Evolutionary conservation across 192 early-diverging fungal genomes (phyloP).

Genomic region (Backusella liffmaniae): DNA sequence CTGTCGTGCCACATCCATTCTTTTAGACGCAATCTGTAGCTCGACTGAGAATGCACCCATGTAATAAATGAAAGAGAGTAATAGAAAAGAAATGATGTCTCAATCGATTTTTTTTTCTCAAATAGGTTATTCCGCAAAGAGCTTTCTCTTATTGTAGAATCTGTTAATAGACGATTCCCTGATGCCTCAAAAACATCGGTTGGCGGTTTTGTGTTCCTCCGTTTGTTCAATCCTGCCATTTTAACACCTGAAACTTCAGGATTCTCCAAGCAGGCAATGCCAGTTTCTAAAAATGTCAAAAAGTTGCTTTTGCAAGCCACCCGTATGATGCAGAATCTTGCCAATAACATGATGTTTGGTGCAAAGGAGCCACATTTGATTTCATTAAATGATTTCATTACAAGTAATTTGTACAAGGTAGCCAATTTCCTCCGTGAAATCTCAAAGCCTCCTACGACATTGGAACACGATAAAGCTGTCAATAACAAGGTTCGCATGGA

Average conservation of each 20-base stretch:
- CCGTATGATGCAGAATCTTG: slow-evolving; percentile 95
- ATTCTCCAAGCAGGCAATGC: slow-evolving; percentile 57
- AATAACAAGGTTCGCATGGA: background rate
- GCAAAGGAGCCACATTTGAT: slow-evolving; percentile 93
- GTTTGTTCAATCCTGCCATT: slow-evolving; percentile 92
- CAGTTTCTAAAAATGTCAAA: slow-evolving; percentile 66
- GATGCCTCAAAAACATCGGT: slow-evolving; percentile 83
- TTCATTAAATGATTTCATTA: slow-evolving; percentile 83
- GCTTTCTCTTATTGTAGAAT: slow-evolving; percentile 70
- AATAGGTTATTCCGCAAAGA: slow-evolving; percentile 67
- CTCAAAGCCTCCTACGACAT: slow-evolving; percentile 38
- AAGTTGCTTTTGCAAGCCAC: slow-evolving; percentile 85
- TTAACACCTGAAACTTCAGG: slow-evolving; percentile 83
- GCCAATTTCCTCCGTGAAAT: slow-evolving; percentile 78
- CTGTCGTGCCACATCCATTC: slow-evolving; percentile 63
- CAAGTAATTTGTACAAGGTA: slow-evolving; percentile 75
- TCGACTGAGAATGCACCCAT: slow-evolving; percentile 65
- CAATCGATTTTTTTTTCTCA: background rate
- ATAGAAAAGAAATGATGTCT: background rate
- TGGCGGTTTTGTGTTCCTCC: slow-evolving; percentile 92
- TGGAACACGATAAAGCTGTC: background rate
- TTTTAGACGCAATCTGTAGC: slow-evolving; percentile 79
- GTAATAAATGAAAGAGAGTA: slow-evolving; percentile 9
- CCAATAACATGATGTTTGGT: slow-evolving; percentile 97
- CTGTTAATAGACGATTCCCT: slow-evolving; percentile 78